Percentiles rank a stretch among this genome's conserved stretches.
Evolutionary conservation across 768 basidiomycete species (phyloP).

Genomic region (Brasilioporus rufonigricans): DNA sequence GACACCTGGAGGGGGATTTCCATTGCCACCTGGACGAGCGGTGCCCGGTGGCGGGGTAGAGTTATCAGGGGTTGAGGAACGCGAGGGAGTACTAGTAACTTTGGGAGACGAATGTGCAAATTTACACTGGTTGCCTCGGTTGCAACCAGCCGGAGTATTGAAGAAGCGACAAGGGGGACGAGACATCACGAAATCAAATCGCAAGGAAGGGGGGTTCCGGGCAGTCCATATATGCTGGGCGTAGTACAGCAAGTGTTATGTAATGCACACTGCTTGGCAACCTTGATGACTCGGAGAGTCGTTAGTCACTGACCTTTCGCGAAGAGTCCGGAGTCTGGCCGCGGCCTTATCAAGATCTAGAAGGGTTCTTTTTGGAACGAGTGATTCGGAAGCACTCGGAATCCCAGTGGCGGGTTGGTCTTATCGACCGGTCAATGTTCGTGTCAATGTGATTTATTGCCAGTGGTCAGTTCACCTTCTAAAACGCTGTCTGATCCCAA

Average conservation of each 20-base stretch:
- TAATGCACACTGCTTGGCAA: neutral
- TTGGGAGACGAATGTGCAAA: slow-evolving; percentile 31
- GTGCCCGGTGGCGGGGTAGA: neutral
- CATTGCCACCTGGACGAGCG: slow-evolving; percentile 1
- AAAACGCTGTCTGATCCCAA: no score
- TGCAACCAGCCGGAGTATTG: slow-evolving; percentile 45
- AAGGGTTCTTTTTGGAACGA: no score
- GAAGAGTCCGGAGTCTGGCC: neutral
- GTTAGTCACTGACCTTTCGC: neutral
- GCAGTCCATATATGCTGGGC: no score
- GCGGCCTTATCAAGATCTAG: neutral
- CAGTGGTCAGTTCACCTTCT: no score
- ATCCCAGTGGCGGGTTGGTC: neutral
- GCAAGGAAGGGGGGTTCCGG: neutral
- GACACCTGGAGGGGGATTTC: slow-evolving; percentile 31
- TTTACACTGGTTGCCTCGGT: slow-evolving; percentile 39
- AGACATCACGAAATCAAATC: slow-evolving; percentile 16
- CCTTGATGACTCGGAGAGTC: neutral
- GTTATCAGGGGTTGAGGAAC: slow-evolving; percentile 8
- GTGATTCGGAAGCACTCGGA: neutral
- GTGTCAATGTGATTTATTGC: no score
- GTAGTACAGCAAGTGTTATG: slow-evolving; percentile 1
- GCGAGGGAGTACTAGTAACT: neutral
- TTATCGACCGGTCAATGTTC: no score
- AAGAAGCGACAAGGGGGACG: slow-evolving; percentile 39